Evolutionary conservation across 2,329 filamentous ascomycete species (phyloP).

Genomic region (Curvularia hawaiiensis): DNA sequence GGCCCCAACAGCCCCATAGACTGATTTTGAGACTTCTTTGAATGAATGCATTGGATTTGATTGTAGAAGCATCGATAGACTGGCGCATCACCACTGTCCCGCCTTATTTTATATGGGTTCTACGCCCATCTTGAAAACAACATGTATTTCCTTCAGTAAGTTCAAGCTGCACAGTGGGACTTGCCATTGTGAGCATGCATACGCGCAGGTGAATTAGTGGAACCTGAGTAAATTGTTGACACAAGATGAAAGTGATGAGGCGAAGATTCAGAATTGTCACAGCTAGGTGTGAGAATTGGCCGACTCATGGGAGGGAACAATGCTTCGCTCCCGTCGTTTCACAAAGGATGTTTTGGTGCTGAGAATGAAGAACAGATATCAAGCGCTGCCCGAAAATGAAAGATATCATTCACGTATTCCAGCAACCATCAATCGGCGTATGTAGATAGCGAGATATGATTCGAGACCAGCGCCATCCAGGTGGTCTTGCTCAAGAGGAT

Average conservation of each 20-base stretch:
- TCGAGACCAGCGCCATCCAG: not conserved
- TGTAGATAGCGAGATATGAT: not conserved
- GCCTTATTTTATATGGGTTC: not conserved
- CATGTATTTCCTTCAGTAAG: not conserved
- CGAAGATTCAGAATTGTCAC: not conserved
- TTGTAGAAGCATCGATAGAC: not conserved
- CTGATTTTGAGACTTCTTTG: not conserved
- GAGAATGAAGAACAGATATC: not conserved
- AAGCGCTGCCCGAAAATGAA: not conserved
- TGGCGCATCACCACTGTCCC: not conserved
- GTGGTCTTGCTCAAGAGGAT: not conserved
- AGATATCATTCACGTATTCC: not conserved
- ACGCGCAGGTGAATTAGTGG: not conserved
- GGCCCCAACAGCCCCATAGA: conserved; percentile 25
- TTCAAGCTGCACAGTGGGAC: not conserved
- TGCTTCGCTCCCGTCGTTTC: not conserved
- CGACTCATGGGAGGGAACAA: not conserved
- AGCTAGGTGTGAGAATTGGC: not conserved
- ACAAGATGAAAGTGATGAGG: not conserved
- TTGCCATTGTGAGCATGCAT: not conserved
- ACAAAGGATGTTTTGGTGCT: not conserved
- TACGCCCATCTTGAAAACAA: not conserved
- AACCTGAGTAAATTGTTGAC: not conserved
- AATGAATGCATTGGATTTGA: not conserved
- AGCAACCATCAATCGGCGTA: not conserved